A percentile compares a stretch with the other conserved stretches of the same genome.
Conservation (phyloP, 352 stramenopile species). For the Pythium folliculosum region DNA sequence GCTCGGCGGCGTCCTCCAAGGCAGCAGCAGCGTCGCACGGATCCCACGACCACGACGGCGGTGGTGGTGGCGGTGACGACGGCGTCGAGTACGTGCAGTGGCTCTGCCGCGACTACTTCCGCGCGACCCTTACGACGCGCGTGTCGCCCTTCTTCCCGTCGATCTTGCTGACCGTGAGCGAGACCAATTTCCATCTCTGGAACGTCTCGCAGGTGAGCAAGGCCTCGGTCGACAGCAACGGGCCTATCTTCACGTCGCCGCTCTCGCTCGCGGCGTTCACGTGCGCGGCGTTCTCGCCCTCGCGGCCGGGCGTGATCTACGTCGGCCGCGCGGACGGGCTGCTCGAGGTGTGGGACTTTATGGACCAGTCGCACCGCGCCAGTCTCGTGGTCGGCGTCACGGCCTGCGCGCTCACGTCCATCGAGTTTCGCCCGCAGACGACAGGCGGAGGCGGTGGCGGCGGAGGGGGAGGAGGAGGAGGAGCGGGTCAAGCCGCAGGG, state of each 20-base stretch:
- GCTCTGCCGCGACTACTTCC: slow-evolving; percentile 87
- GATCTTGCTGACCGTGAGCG: slow-evolving; percentile 87
- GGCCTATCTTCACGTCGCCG: slow-evolving; percentile 87
- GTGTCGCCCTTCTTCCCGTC: slow-evolving; percentile 91
- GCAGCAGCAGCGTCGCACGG: slow-evolving; percentile 1
- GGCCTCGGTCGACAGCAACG: slow-evolving; percentile 35
- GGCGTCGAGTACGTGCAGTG: slow-evolving; percentile 92
- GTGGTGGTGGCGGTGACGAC: slow-evolving; percentile 43
- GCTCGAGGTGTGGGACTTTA: slow-evolving; percentile 94
- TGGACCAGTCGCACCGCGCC: slow-evolving; percentile 89
- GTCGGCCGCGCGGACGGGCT: slow-evolving; percentile 88
- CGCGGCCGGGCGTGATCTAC: slow-evolving; percentile 85
- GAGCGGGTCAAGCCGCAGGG: slow-evolving; percentile 15
- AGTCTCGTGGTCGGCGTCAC: slow-evolving; percentile 82
- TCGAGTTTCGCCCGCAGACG: slow-evolving; percentile 65
- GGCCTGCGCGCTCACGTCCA: slow-evolving; percentile 85
- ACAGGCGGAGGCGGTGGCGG: slow-evolving; percentile 16
- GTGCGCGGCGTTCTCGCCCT: slow-evolving; percentile 88
- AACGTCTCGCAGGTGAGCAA: slow-evolving; percentile 65
- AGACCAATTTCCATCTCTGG: slow-evolving; percentile 93
- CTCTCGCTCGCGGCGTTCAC: slow-evolving; percentile 80
- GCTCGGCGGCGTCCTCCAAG: slow-evolving; percentile 28
- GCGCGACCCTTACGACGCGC: slow-evolving; percentile 73
- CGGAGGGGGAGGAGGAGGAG: slow-evolving; percentile 7
- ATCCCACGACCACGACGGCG: slow-evolving; percentile 20